Evolutionary conservation across 2,329 filamentous ascomycete genomes (phyloP).

Genomic region (Sarocladium brachiariae): DNA sequence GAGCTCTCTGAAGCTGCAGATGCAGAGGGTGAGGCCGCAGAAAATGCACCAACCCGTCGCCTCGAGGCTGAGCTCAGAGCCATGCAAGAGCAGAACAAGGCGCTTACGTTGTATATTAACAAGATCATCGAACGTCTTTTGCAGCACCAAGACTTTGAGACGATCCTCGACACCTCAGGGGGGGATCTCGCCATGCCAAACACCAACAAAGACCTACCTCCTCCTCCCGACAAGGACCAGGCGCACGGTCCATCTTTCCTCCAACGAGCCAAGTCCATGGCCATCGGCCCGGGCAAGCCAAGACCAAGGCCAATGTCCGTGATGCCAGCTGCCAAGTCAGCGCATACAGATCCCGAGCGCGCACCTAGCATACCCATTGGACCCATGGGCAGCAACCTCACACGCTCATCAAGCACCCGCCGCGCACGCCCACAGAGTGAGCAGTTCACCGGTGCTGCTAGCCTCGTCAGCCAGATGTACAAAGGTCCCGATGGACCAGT

Average conservation of each 20-base stretch:
- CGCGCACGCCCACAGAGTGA: conserved; percentile 55
- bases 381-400: conserved; percentile 34
- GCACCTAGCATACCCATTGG: conserved; percentile 68
- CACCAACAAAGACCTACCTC: conserved; percentile 76
- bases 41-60: conserved; percentile 44
- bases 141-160: conserved; percentile 90
- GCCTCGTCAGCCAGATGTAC: conserved; percentile 86
- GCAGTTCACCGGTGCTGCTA: conserved; percentile 57
- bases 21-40: conserved; percentile 46
- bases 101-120: conserved; percentile 95
- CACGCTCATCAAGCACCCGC: conserved; percentile 46
- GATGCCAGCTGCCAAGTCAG: conserved; percentile 34
- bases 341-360: conserved; percentile 60
- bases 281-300: conserved; percentile 39
- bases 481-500: conserved; percentile 60
- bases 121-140: conserved; percentile 95
- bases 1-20: conserved; percentile 69
- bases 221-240: conserved; percentile 36
- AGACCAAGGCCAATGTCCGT: conserved; percentile 51
- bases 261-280: conserved; percentile 56
- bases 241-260: conserved; percentile 42
- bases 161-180: conserved; percentile 77
- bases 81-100: conserved; percentile 92
- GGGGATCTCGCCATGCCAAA: conserved; percentile 28
- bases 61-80: conserved; percentile 73